Evolutionary conservation across 768 basidiomycete genomes (phyloP).

Genomic region (Albatrellus ellisii): DNA sequence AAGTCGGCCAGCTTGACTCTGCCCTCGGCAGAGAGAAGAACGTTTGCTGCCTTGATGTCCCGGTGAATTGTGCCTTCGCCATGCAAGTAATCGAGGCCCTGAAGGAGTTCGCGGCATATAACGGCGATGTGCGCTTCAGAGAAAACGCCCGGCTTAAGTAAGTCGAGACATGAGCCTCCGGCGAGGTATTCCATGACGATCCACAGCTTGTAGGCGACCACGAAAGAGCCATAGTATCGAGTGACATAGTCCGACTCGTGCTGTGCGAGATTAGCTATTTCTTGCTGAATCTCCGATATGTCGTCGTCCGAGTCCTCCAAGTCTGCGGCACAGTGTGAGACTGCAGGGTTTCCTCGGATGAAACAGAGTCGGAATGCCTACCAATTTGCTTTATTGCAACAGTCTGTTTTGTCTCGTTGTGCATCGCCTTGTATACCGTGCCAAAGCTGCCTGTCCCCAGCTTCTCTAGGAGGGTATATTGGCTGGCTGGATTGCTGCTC

Average conservation of each 20-base stretch:
- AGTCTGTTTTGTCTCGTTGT: constrained; percentile 86
- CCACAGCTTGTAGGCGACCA: constrained; percentile 95
- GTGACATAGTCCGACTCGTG: constrained; percentile 97
- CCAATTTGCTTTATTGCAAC: constrained; percentile 99
- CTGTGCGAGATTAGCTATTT: constrained; percentile 91
- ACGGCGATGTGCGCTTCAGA: constrained; percentile 92
- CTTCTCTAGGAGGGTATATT: constrained; percentile 89
- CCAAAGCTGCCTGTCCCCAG: constrained; percentile 97
- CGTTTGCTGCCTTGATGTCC: constrained; percentile 97
- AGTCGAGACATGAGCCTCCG: constrained; percentile 95
- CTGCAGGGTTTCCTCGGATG: background rate
- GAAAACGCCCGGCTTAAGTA: constrained; percentile 85
- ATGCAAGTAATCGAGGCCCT: constrained; percentile 95
- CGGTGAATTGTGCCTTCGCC: constrained; percentile 93
- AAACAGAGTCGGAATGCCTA: constrained; percentile 23
- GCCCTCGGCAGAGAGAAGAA: constrained; percentile 80
- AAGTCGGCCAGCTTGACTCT: constrained; percentile 98
- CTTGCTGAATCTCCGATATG: constrained; percentile 96
- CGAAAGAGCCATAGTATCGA: constrained; percentile 92
- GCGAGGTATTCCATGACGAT: constrained; percentile 99
- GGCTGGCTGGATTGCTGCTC: constrained; percentile 71
- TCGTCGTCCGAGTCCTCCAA: constrained; percentile 98
- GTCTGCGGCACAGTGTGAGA: constrained; percentile 33
- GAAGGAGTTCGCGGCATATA: constrained; percentile 82
- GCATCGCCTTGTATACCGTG: constrained; percentile 93